These are phyloP conservation scores for Euptelea pleiosperma DNA, from an alignment of 164 flowering plant genomes.

Conservation along the genomic window DNA sequence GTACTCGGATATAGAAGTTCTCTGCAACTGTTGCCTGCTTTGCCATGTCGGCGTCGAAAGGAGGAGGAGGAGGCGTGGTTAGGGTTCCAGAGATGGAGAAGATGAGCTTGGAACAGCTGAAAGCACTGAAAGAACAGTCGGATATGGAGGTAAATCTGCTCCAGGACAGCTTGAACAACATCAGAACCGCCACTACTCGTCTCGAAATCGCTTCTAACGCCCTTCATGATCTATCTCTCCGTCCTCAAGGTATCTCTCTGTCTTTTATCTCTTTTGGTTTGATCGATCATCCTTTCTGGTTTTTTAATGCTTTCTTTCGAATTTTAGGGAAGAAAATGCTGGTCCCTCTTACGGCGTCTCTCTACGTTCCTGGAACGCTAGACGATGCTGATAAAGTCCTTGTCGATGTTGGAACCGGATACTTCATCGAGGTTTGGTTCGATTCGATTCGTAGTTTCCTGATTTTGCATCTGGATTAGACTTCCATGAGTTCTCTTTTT, in stretches of 20 bases:
- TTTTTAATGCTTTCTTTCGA: not conserved
- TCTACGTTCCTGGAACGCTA: slow-evolving; percentile 82
- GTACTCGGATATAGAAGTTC: too few species aligned
- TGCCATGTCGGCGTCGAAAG: slow-evolving; percentile 1
- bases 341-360: slow-evolving; percentile 92
- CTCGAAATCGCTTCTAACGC: slow-evolving; percentile 79
- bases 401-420: slow-evolving; percentile 96
- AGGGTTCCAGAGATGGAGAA: slow-evolving; percentile 56
- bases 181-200: slow-evolving; percentile 82
- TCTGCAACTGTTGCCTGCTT: too few species aligned
- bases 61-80: slow-evolving; percentile 17
- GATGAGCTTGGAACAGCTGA: slow-evolving; percentile 80
- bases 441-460: slow-evolving; percentile 3
- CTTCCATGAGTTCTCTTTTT: not conserved
- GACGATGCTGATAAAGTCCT: slow-evolving; percentile 82
- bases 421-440: slow-evolving; percentile 66
- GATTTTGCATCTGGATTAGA: not conserved
- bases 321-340: slow-evolving; percentile 69
- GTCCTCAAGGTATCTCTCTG: slow-evolving; percentile 54
- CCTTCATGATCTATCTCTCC: slow-evolving; percentile 85
- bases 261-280: not conserved
- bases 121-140: slow-evolving; percentile 74
- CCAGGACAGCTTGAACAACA: slow-evolving; percentile 91
- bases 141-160: slow-evolving; percentile 83
- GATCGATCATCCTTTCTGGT: not conserved